Evolutionary conservation across 23 red algal species (phyloP).

Genomic region (Chondrus crispus): DNA sequence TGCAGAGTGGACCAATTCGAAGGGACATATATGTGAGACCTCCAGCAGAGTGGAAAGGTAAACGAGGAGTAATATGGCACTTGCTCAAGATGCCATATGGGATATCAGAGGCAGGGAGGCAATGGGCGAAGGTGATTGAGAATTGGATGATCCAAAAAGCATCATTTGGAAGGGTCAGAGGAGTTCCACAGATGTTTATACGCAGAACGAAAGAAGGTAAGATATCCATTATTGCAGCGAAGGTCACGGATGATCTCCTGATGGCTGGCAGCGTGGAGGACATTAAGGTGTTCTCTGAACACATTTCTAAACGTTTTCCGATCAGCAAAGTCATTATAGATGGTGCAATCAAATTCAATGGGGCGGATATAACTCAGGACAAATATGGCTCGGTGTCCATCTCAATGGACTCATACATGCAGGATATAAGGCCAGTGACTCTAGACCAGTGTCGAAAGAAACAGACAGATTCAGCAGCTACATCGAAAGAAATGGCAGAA

Average conservation of each 20-base stretch:
- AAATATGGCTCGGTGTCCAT: too few species aligned
- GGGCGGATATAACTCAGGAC: not conserved
- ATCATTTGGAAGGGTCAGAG: not conserved
- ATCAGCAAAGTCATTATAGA: not conserved
- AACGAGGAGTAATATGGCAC: conserved; percentile 10
- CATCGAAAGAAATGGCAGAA: not conserved
- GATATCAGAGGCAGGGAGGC: not conserved
- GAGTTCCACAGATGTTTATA: not conserved
- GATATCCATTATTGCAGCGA: not conserved
- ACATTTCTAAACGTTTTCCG: not conserved
- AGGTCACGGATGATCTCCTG: conserved; percentile 23
- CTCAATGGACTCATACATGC: too few species aligned
- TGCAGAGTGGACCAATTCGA: conserved; percentile 12
- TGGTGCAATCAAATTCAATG: not conserved
- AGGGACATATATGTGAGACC: conserved; percentile 27
- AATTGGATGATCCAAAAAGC: not conserved
- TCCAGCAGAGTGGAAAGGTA: conserved; percentile 24
- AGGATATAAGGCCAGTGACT: too few species aligned
- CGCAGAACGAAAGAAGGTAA: not conserved
- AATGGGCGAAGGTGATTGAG: not conserved
- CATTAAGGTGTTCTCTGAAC: not conserved
- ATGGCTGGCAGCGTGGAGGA: not conserved
- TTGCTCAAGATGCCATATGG: not conserved
- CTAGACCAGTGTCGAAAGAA: too few species aligned
- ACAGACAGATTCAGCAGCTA: not conserved